A percentile compares a stretch with the other conserved stretches of the same genome.
phyloP scores from a whole-genome alignment of 129 eudicot genomes.

The Flaveria ramosissima region DNA sequence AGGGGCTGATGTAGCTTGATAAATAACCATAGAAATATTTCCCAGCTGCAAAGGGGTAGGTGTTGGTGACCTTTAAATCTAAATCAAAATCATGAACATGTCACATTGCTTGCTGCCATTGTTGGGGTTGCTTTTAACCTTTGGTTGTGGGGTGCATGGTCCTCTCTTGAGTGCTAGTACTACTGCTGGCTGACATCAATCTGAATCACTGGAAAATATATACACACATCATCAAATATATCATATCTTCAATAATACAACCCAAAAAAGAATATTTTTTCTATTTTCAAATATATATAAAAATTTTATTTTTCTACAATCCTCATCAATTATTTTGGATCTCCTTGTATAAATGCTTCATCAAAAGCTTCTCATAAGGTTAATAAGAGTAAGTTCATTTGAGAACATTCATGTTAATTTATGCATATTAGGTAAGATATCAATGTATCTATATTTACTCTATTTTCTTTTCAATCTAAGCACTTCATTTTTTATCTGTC shows the following conservation, averaged over 20 bases:
- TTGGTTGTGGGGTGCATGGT: constrained; percentile 36
- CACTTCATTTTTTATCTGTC: too few species aligned
- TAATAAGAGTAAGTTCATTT: too few species aligned
- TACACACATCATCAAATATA: not conserved
- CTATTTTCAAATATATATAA: not conserved
- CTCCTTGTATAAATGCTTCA: not conserved
- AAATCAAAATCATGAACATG: constrained; percentile 26
- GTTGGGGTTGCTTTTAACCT: constrained; percentile 34
- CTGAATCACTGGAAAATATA: constrained; percentile 19
- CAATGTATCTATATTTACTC: too few species aligned
- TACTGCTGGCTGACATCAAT: constrained; percentile 33
- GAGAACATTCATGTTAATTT: too few species aligned
- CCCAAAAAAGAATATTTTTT: not conserved
- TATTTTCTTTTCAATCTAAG: too few species aligned
- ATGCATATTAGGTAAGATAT: too few species aligned
- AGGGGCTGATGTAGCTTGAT: constrained; percentile 18
- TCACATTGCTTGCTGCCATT: constrained; percentile 34
- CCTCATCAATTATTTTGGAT: not conserved
- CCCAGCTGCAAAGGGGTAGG: constrained; percentile 16
- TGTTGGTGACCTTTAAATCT: constrained; percentile 25
- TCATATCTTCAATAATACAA: constrained; percentile 9
- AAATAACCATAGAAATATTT: constrained; percentile 18
- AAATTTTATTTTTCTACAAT: not conserved
- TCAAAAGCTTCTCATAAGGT: not conserved
- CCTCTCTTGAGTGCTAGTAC: constrained; percentile 23